Evolutionary conservation across 352 stramenopile genomes (phyloP).

Genomic region (Blastocystis sp.): DNA sequence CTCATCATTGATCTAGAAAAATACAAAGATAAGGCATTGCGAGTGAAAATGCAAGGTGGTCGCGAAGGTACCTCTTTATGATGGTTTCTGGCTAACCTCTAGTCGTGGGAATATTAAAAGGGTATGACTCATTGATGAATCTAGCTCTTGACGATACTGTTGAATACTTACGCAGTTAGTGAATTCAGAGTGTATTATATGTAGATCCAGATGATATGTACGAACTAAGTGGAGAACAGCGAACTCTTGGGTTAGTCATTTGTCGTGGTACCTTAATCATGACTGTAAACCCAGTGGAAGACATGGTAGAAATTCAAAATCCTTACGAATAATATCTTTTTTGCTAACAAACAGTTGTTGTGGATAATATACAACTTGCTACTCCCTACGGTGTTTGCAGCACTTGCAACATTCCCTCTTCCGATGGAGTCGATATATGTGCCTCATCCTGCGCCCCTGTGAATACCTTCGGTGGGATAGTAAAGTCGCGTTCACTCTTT

Average conservation of each 20-base stretch:
- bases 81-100: background rate
- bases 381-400: background rate
- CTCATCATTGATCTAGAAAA: background rate
- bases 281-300: conserved; percentile 73
- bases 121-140: conserved; percentile 92
- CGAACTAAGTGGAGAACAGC: conserved; percentile 79
- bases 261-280: conserved; percentile 75
- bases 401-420: background rate
- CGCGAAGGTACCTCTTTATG: background rate
- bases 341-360: background rate
- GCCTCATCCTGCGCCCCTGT: background rate
- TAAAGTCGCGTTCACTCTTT: background rate
- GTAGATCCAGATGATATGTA: conserved; percentile 80
- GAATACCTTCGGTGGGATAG: background rate
- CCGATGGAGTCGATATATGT: background rate
- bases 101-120: conserved; percentile 82
- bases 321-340: conserved; percentile 65
- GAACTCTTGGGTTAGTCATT: conserved; percentile 85
- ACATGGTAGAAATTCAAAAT: conserved; percentile 73
- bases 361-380: background rate
- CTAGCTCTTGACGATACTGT: conserved; percentile 90
- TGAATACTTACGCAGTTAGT: conserved; percentile 80
- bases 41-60: background rate
- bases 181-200: background rate
- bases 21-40: background rate